Evolutionary conservation across 2,329 filamentous ascomycete genomes (phyloP).

Genomic region (Exophiala sp.): DNA sequence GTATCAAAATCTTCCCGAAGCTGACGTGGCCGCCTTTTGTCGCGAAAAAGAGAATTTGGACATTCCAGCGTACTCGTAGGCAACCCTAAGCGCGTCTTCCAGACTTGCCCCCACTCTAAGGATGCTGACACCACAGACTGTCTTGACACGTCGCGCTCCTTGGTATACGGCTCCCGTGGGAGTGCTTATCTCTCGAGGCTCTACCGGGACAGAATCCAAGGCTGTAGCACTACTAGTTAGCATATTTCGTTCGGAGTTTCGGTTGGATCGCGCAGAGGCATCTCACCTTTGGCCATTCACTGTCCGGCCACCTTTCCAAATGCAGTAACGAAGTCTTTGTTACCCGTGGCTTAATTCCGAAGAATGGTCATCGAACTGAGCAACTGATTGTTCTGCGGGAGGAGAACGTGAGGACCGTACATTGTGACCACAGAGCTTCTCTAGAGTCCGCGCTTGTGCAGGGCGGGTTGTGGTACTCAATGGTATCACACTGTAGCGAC

Average conservation of each 20-base stretch:
- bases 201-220: constrained; percentile 21
- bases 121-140: constrained; percentile 35
- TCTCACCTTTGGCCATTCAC: constrained; percentile 4
- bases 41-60: background rate
- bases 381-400: constrained; percentile 65
- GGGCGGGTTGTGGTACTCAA: too few relatives aligned
- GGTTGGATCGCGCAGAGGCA: too few relatives aligned
- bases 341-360: constrained; percentile 6
- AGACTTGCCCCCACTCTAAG: constrained; percentile 35
- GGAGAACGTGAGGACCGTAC: too few relatives aligned
- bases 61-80: constrained; percentile 28
- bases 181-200: constrained; percentile 13
- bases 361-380: constrained; percentile 64
- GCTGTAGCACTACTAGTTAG: too few relatives aligned
- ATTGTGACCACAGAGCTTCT: too few relatives aligned
- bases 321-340: background rate
- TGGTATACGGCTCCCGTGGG: constrained; percentile 19
- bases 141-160: constrained; percentile 16
- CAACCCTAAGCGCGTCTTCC: constrained; percentile 31
- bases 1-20: constrained; percentile 36
- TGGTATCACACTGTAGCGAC: too few relatives aligned
- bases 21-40: constrained; percentile 32
- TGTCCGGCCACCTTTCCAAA: constrained; percentile 7
- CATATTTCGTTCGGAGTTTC: too few relatives aligned
- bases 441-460: too few relatives aligned